A percentile compares a stretch with the other conserved stretches of the same genome.
Evolutionary conservation across 2,329 filamentous ascomycete genomes (phyloP).

Genomic region (Cytospora schulzeri): DNA sequence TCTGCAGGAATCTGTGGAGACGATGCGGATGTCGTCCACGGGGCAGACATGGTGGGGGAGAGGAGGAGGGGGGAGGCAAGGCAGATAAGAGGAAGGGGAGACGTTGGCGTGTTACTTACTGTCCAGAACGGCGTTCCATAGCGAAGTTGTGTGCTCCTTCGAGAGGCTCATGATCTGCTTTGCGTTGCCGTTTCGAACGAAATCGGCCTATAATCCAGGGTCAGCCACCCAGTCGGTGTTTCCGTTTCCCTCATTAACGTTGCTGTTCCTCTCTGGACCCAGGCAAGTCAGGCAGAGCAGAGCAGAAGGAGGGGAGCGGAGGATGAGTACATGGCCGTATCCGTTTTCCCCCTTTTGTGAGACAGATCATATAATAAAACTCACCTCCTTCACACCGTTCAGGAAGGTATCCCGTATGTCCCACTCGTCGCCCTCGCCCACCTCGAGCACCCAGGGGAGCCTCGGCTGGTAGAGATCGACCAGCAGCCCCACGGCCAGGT

Average conservation of each 20-base stretch:
- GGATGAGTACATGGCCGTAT: slow-evolving; percentile 4
- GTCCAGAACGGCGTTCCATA: slow-evolving; percentile 80
- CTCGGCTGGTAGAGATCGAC: slow-evolving; percentile 58
- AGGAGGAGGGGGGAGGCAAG: not conserved
- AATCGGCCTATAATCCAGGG: slow-evolving; percentile 64
- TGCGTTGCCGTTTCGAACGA: slow-evolving; percentile 82
- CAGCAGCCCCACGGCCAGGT: slow-evolving; percentile 56
- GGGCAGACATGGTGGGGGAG: not conserved
- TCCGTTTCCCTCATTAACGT: not conserved
- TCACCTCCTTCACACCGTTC: slow-evolving; percentile 64
- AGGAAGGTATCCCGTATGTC: slow-evolving; percentile 65
- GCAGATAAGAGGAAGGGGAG: not conserved
- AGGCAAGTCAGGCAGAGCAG: not conserved
- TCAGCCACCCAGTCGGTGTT: slow-evolving; percentile 7
- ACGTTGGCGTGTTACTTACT: slow-evolving; percentile 48
- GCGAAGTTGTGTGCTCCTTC: slow-evolving; percentile 77
- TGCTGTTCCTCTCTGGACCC: not conserved
- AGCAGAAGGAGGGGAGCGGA: not conserved
- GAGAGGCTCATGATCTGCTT: slow-evolving; percentile 89
- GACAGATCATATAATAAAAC: slow-evolving; percentile 26
- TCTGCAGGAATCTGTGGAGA: slow-evolving; percentile 5
- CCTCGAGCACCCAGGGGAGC: slow-evolving; percentile 58
- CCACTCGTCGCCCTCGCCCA: slow-evolving; percentile 58
- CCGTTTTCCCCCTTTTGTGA: no score
- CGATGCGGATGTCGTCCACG: not conserved